These are phyloP conservation scores for Dothideomycetes sp. DNA, from an alignment of 2,329 filamentous ascomycete species.

Conservation along the genomic window DNA sequence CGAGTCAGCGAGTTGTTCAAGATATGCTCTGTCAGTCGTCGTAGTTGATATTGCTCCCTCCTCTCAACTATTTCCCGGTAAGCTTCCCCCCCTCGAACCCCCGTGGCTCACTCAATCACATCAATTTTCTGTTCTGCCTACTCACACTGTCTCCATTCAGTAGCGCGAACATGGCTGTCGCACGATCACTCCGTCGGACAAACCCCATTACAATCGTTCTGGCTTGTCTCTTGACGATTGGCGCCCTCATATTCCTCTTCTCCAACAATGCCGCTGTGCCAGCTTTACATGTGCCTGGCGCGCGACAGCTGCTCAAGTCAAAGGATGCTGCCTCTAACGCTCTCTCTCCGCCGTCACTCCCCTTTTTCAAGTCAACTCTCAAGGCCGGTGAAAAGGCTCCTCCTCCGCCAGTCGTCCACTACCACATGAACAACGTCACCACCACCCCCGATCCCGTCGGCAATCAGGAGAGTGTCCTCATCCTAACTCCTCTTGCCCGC, in stretches of 20 bases:
- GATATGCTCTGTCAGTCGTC: no score
- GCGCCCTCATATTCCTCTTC: conserved; percentile 43
- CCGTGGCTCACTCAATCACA: not conserved
- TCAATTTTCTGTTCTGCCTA: not conserved
- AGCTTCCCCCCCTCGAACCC: no score
- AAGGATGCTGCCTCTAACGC: conserved; percentile 55
- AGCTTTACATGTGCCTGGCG: conserved; percentile 28
- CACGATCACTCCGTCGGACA: conserved; percentile 66
- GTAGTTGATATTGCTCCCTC: no score
- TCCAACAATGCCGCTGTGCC: conserved; percentile 38
- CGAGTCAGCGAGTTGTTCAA: no score
- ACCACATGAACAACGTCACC: conserved; percentile 92
- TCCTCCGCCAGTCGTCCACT: conserved; percentile 82
- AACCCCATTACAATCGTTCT: conserved; percentile 68
- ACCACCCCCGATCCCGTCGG: conserved; percentile 64
- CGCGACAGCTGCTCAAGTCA: conserved; percentile 42
- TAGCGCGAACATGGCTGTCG: conserved; percentile 42
- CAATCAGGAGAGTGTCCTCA: conserved; percentile 77
- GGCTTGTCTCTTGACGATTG: conserved; percentile 60
- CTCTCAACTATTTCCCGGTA: no score
- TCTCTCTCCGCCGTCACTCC: conserved; percentile 64
- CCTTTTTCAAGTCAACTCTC: conserved; percentile 60
- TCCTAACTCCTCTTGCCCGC: conserved; percentile 83
- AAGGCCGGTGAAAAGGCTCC: conserved; percentile 43
- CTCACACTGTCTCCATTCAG: no score